Base-by-base conservation (phyloP, 176 grass and related monocot species). In the Oryza australiensis region DNA sequence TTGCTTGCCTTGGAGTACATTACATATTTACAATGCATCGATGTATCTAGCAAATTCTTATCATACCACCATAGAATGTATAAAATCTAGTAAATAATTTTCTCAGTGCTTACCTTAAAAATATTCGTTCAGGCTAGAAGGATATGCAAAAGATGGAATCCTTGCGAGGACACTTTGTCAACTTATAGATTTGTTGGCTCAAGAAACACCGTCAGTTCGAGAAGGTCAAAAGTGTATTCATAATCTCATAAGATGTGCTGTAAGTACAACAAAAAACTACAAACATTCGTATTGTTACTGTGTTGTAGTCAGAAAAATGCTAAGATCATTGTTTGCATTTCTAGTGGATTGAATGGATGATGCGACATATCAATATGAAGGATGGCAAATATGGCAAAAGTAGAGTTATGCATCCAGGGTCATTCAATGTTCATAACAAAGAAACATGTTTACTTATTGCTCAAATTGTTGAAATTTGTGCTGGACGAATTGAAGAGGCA, bases 271-370 rank as follows among this genome's bases (percentile, higher is more conserved):
- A 0, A 62, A 22, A 11, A 24, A 46, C 18, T 57, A 8, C 4
- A 13, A 2, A 16, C 12, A 24, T 59, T 1, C 11, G 0, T 66
- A 0, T 79, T 24, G 45, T 66, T 73, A 29, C 1, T 45, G n/a
- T 22, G 1, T 13, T 62, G 35, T 62, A 22, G 5, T 29, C 2
- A n/a, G 20, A 55, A 35, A 16, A 65, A 70, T 62, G 23, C 32
- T 91, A 33, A 87, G 71, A 29, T 32, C 2, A 24, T 59, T 70
- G 3, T 72, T 11, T 82, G 0, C 16, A 57, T 4, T 68, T 87
- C 24, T 62, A 98, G 96, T 98, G 93, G 96, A 72, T 65, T 0
- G 72, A 91, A 53, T 98, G 96, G 96, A 41, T 98, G 68, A 16
- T 84, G 76, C 69, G 78, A 30, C 85, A 76, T 83, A 75, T 12